phyloP scores from a whole-genome alignment of 1,284 basidiomycete genomes.

The Cutaneotrichosporon sp. region DNA sequence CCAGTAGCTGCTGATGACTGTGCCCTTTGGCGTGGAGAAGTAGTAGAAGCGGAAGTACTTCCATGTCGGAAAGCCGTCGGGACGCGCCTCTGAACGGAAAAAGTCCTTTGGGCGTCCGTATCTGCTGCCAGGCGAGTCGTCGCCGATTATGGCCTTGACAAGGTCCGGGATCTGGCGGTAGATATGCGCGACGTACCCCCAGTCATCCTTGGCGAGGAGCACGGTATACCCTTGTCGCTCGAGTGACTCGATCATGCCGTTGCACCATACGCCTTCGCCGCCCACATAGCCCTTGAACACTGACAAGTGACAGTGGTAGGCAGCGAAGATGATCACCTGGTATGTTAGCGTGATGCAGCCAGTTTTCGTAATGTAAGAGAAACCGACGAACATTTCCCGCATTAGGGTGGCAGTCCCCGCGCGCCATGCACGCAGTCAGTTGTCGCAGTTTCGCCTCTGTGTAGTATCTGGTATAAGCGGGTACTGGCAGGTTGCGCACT shows the following conservation, averaged over 20 bases:
- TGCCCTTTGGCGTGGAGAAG: constrained; percentile 22
- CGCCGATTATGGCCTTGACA: constrained; percentile 27
- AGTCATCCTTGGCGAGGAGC: constrained; percentile 16
- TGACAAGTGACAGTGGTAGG: constrained; percentile 18
- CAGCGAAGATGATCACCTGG: constrained; percentile 14
- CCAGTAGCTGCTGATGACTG: constrained; percentile 28
- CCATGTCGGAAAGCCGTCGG: constrained; percentile 34
- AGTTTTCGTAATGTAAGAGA: not conserved
- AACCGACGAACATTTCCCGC: constrained; percentile 6
- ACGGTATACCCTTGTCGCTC: constrained; percentile 31
- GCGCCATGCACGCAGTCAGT: constrained; percentile 18
- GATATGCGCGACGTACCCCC: constrained; percentile 29
- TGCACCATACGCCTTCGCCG: constrained; percentile 22
- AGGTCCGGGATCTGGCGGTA: constrained; percentile 32
- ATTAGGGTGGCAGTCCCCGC: constrained; percentile 19
- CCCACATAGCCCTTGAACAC: constrained; percentile 16
- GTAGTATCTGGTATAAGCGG: constrained; percentile 3
- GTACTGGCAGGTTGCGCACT: not conserved
- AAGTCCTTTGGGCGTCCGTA: constrained; percentile 10
- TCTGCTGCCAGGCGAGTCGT: not conserved
- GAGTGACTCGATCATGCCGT: constrained; percentile 16
- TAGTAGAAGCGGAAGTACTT: constrained; percentile 34
- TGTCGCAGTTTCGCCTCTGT: constrained; percentile 22
- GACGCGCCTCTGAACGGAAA: constrained; percentile 17
- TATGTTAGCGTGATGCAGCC: not conserved